Evolutionary conservation across 768 basidiomycete species (phyloP).

Genomic region (Leccinum obscurum): DNA sequence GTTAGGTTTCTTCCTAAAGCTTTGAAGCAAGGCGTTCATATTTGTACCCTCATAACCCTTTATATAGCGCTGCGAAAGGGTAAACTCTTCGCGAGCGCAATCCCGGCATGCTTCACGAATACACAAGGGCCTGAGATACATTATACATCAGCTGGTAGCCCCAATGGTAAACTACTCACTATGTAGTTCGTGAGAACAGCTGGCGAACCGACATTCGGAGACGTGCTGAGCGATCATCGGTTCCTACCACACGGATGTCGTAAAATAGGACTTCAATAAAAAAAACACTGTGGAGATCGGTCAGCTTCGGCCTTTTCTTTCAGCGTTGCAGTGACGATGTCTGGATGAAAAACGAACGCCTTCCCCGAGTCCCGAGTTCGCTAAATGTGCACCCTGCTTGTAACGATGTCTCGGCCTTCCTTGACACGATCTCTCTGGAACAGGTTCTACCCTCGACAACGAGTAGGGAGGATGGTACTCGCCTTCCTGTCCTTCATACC

Average conservation of each 20-base stretch:
- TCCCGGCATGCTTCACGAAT: too few relatives aligned
- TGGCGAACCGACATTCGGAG: too few relatives aligned
- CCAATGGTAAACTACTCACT: constrained; percentile 96
- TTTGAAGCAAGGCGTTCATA: constrained; percentile 56
- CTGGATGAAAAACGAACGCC: constrained; percentile 73
- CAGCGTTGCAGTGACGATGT: constrained; percentile 70
- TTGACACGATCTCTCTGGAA: constrained; percentile 62
- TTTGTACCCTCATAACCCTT: constrained; percentile 80
- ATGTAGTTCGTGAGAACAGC: constrained; percentile 7
- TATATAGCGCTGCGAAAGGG: constrained; percentile 53
- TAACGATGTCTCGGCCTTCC: constrained; percentile 53
- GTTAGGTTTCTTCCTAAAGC: constrained; percentile 87
- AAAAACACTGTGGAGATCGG: constrained; percentile 44
- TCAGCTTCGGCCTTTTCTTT: constrained; percentile 50
- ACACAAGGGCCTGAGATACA: too few relatives aligned
- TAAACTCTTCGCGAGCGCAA: neutral
- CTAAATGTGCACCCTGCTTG: constrained; percentile 67
- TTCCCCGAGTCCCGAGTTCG: constrained; percentile 85
- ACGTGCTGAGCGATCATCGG: too few relatives aligned
- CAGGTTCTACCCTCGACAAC: neutral
- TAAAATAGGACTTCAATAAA: too few relatives aligned
- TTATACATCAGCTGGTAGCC: constrained; percentile 32
- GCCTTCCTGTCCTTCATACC: constrained; percentile 77
- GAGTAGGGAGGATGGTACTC: constrained; percentile 5
- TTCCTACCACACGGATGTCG: too few relatives aligned